Base-by-base conservation (phyloP, 2,329 filamentous ascomycete species). In the Phoma herbarum region DNA sequence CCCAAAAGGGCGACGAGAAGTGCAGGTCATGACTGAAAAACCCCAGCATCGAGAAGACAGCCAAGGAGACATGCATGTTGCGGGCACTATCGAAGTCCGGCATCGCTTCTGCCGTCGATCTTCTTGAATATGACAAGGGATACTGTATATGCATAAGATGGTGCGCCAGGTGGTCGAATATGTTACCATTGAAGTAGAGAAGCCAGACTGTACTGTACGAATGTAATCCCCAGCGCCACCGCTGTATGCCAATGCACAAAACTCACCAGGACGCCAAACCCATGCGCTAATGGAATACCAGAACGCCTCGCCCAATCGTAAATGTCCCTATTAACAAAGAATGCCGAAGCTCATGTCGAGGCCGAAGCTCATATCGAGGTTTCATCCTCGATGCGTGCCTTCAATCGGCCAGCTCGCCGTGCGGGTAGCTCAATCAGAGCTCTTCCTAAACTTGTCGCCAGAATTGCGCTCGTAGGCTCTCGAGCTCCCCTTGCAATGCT, bases 401-500 rank as follows among this genome's bases (percentile, higher is more conserved):
- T 29, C 28, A 29, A 29, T 2, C 4, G 2, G 12, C 12, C 28
- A 10, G 9, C 11, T 33, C 31, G 31, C 11, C 4, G 14, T 16
- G 14, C 31, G 31, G 3, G 5, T 28, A 5, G 26, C 26, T 31
- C 29, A 49, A 4, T 75, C 71, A 0, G 66, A 68, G 59, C 66
- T 74, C 45, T 68, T 62, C 29, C 70, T 64, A 44, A 66, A 65
- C 57, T 74, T 75, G 50, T 62, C 35, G 35, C 35, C 66, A 1
- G 72, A 73, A 6, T 54, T 64, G 44, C 74, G 73, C 4, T 75
- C 63, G 45, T 70, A 75, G 7, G 74, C 76, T 35, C 76, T 64
- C 45, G 74, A 50, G 2, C 52, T 58, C 42, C 66, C 68, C 42
- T 90, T 84, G 77, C 94, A 98, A 78, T 98, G 92, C 83, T 97